Percentiles rank a stretch among this genome's conserved stretches.
Conservation (phyloP, 768 basidiomycete species). For the Tricholoma furcatifolium region DNA sequence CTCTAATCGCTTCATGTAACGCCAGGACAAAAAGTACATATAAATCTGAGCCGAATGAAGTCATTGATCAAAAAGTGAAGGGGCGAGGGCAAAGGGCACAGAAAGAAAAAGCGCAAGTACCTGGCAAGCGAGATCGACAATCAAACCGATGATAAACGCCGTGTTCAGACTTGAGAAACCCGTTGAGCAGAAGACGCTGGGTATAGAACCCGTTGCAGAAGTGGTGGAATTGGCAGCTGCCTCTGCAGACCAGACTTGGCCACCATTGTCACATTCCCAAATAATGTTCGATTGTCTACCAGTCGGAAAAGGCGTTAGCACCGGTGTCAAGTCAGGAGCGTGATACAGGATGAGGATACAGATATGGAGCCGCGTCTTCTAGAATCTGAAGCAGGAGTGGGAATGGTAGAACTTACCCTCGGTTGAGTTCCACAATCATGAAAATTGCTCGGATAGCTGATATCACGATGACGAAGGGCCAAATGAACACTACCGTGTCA, state of each 20-base stretch:
- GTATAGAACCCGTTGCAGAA: constrained; percentile 37
- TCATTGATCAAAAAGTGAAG: constrained; percentile 22
- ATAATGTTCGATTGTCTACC: constrained; percentile 62
- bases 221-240: constrained; percentile 36
- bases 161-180: constrained; percentile 61
- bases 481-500: constrained; percentile 63
- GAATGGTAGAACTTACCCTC: constrained; percentile 48
- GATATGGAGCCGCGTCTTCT: constrained; percentile 2
- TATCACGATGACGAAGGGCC: constrained; percentile 71
- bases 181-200: constrained; percentile 53
- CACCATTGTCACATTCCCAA: constrained; percentile 75
- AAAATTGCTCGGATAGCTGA: constrained; percentile 62
- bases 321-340: constrained; percentile 6
- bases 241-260: constrained; percentile 55
- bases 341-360: constrained; percentile 3
- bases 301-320: constrained; percentile 18
- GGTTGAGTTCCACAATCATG: constrained; percentile 72
- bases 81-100: constrained; percentile 9
- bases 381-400: constrained; percentile 2
- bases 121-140: constrained; percentile 69
- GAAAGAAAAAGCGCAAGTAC: constrained; percentile 36
- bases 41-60: constrained; percentile 48
- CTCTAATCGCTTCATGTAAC: constrained; percentile 68
- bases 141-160: constrained; percentile 62
- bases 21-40: constrained; percentile 77